These are phyloP conservation scores for Phytophthora megakarya DNA, from an alignment of 352 stramenopile genomes.

Conservation along the genomic window DNA sequence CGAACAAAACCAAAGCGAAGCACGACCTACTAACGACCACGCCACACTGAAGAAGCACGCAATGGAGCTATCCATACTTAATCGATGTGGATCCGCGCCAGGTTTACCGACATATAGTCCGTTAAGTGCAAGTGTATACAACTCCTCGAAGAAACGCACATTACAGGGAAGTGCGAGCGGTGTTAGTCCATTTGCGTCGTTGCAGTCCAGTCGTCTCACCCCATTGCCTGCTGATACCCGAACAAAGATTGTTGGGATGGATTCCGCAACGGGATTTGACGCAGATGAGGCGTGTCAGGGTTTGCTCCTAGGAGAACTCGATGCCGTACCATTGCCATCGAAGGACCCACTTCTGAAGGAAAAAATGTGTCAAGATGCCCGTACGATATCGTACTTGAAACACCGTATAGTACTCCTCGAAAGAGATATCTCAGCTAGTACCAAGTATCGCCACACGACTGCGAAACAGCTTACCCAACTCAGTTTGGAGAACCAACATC, in stretches of 20 bases:
- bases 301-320: neutral
- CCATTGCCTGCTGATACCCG: conserved; percentile 60
- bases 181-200: conserved; percentile 37
- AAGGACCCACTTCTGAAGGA: conserved; percentile 26
- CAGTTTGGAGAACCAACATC: conserved; percentile 43
- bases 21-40: neutral
- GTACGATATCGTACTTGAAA: conserved; percentile 52
- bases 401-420: conserved; percentile 52
- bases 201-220: conserved; percentile 65
- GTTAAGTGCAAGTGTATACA: conserved; percentile 58
- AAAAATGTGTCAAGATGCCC: conserved; percentile 39
- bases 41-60: conserved; percentile 8
- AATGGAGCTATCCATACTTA: conserved; percentile 50
- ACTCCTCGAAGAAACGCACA: conserved; percentile 68
- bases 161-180: conserved; percentile 34
- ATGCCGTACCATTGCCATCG: neutral
- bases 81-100: conserved; percentile 62
- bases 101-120: conserved; percentile 65
- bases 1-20: neutral
- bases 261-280: conserved; percentile 4
- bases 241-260: conserved; percentile 36
- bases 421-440: conserved; percentile 40
- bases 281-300: neutral
- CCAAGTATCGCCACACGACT: conserved; percentile 31
- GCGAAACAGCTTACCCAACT: conserved; percentile 49